These are phyloP conservation scores for Mycoemilia scoparia DNA, from an alignment of 192 early-diverging fungal genomes.

Conservation along the genomic window DNA sequence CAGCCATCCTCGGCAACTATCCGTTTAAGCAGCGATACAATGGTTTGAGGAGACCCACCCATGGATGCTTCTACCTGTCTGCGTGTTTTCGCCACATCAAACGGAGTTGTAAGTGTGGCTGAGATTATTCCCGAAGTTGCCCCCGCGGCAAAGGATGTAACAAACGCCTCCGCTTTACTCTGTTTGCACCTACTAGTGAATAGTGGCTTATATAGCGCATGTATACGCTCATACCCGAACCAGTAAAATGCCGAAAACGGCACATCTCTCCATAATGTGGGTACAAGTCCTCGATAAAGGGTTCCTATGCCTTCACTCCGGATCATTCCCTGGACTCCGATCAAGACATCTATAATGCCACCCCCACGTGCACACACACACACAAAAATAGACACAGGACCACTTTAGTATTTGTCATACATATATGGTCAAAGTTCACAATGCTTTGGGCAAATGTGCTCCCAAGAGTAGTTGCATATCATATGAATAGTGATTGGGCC, in stretches of 20 bases:
- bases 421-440: too few relatives aligned
- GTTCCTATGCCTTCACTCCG: conserved; percentile 34
- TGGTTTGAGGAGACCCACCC: background rate
- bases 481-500: too few relatives aligned
- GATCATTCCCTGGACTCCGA: conserved; percentile 41
- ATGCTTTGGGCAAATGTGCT: too few relatives aligned
- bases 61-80: conserved; percentile 45
- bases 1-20: conserved; percentile 19
- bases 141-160: conserved; percentile 59
- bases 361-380: too few relatives aligned
- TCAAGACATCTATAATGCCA: too few relatives aligned
- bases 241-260: conserved; percentile 94
- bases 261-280: conserved; percentile 87
- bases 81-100: conserved; percentile 89
- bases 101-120: conserved; percentile 74
- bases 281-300: conserved; percentile 71
- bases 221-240: conserved; percentile 69
- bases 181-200: too few relatives aligned
- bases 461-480: too few relatives aligned
- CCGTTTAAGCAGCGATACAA: conserved; percentile 8
- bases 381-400: too few relatives aligned
- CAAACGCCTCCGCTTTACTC: conserved; percentile 18
- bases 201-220: conserved; percentile 13
- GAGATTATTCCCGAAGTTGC: conserved; percentile 78
- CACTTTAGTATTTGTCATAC: background rate